Evolutionary conservation across 1,284 basidiomycete genomes (phyloP), one percentile per base, ranked within the genome.

Genomic region (Chalciporus sp.): DNA sequence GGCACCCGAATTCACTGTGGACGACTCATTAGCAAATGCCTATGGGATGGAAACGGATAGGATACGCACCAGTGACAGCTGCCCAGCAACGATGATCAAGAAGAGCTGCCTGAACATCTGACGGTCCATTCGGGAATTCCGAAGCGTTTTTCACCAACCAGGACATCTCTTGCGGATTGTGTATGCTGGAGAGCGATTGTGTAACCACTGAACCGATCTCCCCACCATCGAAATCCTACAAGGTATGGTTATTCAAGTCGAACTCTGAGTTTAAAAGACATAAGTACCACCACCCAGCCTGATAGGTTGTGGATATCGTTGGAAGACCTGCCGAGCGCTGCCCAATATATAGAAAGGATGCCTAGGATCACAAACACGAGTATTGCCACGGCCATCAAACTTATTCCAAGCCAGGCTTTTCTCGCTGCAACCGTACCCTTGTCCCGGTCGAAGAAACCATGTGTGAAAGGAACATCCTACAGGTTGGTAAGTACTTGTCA

Each of bases 171-270:
- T 61, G 55, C 26, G 42, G 29, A 46, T 50, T 47, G 42, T 64
- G 58, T 10, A 70, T 51, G 5, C 57, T 59, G n/a, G 65, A 65
- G 7, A 82, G 60, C 6, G 66, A 63, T 53, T 67, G 58, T 1
- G 66, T 66, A n/a, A 83, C 75, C 0, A 62, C 60, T 43, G 73
- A 67, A 3, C 83, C 81, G 17, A 83, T 65, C 8, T 64, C 52
- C 10, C 69, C 75, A 14, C 77, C 78, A 51, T 84, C 83, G 56
- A 83, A 84, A 60, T 84, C 80, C 82, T 84, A 47, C 12, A 19
- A 47, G 11, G 42, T 26, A 31, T 10, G 8, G 11, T 17, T 20
- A 6, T n/a, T 29, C 1, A 41, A 7, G 42, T 31, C 14, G 20
- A 7, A n/a, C 12, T 8, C 19, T 17, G 3, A 27, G 23, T 12